phyloP scores from a whole-genome alignment of 129 eudicot species.

The Scalesia atractyloides region DNA sequence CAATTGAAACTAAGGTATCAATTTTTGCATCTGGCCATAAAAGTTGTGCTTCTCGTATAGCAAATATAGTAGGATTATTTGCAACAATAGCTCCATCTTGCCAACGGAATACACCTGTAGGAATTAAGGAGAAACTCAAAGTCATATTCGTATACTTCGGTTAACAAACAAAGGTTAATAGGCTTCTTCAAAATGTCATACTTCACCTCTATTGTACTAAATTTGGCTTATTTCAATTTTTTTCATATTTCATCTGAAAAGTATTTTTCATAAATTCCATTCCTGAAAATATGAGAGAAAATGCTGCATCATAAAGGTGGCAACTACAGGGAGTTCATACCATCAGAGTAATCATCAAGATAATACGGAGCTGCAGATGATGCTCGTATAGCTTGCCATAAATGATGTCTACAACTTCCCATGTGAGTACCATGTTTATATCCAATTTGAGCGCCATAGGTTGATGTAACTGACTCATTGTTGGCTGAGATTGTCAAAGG shows the following conservation, averaged over 20 bases:
- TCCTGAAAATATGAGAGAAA: conserved; percentile 1
- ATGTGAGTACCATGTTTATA: conserved; percentile 66
- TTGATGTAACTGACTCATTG: conserved; percentile 57
- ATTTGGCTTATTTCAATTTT: background rate
- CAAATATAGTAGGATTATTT: conserved; percentile 91
- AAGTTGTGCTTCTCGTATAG: conserved; percentile 90
- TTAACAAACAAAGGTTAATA: conserved; percentile 2
- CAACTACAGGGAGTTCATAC: conserved; percentile 40
- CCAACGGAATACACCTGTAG: conserved; percentile 77
- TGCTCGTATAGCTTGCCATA: conserved; percentile 98
- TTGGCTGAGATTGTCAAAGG: conserved; percentile 52
- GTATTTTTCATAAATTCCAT: background rate
- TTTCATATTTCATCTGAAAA: background rate
- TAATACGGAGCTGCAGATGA: conserved; percentile 99
- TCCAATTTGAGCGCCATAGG: conserved; percentile 63
- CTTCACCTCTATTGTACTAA: conserved; percentile 12
- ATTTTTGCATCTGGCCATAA: conserved; percentile 93
- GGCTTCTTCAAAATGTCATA: background rate
- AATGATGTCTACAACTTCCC: conserved; percentile 87
- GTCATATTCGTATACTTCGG: background rate
- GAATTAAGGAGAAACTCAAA: conserved; percentile 19
- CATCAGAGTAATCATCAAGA: conserved; percentile 95
- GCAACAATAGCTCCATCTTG: conserved; percentile 99
- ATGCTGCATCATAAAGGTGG: background rate
- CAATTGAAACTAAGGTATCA: conserved; percentile 90